These are phyloP conservation scores for Caloboletus firmus DNA, from an alignment of 1,284 basidiomycete genomes.

Conservation along the genomic window DNA sequence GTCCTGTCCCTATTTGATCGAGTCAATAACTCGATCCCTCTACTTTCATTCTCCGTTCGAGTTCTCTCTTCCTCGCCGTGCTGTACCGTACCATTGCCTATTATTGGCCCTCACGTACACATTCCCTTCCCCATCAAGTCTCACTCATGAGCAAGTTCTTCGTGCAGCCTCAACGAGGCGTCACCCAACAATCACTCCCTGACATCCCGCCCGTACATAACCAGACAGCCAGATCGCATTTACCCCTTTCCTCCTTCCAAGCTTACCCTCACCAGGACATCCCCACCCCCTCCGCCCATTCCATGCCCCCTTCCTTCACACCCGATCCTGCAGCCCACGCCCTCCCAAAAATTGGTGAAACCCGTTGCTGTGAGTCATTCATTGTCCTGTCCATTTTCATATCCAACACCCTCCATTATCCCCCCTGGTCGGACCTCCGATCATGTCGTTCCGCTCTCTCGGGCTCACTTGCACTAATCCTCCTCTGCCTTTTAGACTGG, in stretches of 20 bases:
- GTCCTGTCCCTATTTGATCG: slow-evolving; percentile 14
- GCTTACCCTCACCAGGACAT: slow-evolving; percentile 33
- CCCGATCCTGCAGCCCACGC: slow-evolving; percentile 19
- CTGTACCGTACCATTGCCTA: slow-evolving; percentile 19
- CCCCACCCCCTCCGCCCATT: slow-evolving; percentile 15
- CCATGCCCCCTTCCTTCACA: slow-evolving; percentile 22
- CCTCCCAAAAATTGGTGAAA: slow-evolving; percentile 62
- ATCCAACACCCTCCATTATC: slow-evolving; percentile 12
- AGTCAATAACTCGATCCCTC: slow-evolving; percentile 14
- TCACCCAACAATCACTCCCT: slow-evolving; percentile 33
- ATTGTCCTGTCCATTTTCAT: slow-evolving; percentile 2
- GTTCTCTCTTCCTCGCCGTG: slow-evolving; percentile 12
- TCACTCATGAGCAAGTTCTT: slow-evolving; percentile 44
- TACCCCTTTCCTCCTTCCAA: slow-evolving; percentile 40
- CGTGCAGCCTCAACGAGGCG: slow-evolving; percentile 40
- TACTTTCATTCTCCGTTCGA: slow-evolving; percentile 21
- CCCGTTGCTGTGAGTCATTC: slow-evolving; percentile 67
- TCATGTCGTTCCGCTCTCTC: slow-evolving; percentile 28
- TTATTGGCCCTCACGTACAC: slow-evolving; percentile 21
- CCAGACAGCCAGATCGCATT: slow-evolving; percentile 35
- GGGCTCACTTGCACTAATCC: slow-evolving; percentile 19
- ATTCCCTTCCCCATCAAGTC: slow-evolving; percentile 21
- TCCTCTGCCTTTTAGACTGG: slow-evolving; percentile 53
- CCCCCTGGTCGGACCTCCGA: slow-evolving; percentile 29
- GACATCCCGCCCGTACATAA: slow-evolving; percentile 34